Evolutionary conservation across 441 rosid genomes (phyloP).

Genomic region (Arabidopsis lyrata): DNA sequence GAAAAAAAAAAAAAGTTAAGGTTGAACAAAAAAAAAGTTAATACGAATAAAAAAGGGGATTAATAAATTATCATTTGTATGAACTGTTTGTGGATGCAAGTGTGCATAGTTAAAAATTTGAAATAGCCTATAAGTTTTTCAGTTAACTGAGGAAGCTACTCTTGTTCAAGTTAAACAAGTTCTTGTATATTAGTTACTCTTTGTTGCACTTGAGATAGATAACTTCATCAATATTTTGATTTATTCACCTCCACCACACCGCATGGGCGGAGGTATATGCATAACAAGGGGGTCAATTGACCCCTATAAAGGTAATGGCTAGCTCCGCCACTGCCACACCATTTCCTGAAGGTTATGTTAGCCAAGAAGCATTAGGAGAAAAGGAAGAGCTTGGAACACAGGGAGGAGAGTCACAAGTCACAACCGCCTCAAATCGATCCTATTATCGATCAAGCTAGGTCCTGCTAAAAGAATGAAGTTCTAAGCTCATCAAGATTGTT

Average conservation of each 20-base stretch:
- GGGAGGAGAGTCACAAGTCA: constrained; percentile 62
- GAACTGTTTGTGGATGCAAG: constrained; percentile 8
- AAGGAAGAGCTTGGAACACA: constrained; percentile 71
- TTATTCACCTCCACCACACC: constrained; percentile 71
- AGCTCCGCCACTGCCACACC: no score
- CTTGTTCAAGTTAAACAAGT: not conserved
- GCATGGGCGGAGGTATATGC: no score
- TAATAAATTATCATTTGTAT: no score
- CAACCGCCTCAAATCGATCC: constrained; percentile 76
- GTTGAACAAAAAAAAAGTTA: no score
- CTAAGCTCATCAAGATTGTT: constrained; percentile 42
- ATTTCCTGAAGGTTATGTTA: constrained; percentile 27
- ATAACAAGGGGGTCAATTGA: no score
- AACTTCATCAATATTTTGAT: constrained; percentile 16
- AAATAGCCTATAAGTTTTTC: not conserved
- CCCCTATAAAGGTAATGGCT: no score
- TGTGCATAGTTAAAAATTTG: constrained; percentile 30
- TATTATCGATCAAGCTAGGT: constrained; percentile 93
- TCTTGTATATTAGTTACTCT: constrained; percentile 6
- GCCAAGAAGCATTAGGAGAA: constrained; percentile 38
- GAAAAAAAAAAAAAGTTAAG: no score
- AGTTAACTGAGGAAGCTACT: not conserved
- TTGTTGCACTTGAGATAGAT: not conserved
- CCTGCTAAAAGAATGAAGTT: constrained; percentile 85
- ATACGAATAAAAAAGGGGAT: no score